These are phyloP conservation scores for Cadophora sp. DNA, from an alignment of 2,329 filamentous ascomycete genomes.

Conservation along the genomic window DNA sequence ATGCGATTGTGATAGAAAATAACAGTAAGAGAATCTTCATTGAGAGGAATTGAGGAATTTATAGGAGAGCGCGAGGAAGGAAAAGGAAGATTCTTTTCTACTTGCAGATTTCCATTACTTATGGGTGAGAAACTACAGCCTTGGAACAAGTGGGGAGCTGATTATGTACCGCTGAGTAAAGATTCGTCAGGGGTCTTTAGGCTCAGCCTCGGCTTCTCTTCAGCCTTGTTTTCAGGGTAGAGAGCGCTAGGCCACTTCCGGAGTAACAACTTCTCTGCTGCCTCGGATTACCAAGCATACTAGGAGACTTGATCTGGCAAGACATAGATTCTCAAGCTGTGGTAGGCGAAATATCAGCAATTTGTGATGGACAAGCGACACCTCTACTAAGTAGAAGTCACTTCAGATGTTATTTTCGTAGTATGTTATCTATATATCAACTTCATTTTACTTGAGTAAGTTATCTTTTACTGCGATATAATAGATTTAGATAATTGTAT, in stretches of 20 bases:
- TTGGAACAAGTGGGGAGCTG: constrained; percentile 19
- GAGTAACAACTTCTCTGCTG: not conserved
- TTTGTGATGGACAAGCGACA: too few species aligned
- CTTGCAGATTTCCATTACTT: constrained; percentile 10
- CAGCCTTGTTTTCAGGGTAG: not conserved
- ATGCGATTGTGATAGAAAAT: constrained; percentile 39
- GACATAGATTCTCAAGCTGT: too few species aligned
- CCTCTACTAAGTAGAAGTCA: too few species aligned
- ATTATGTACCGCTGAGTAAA: constrained; percentile 32
- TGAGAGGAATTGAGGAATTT: constrained; percentile 28
- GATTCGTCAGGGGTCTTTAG: constrained; percentile 18
- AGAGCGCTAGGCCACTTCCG: not conserved
- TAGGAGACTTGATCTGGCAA: not conserved
- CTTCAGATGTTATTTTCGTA: too few species aligned
- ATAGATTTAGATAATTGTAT: too few species aligned
- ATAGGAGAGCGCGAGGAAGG: constrained; percentile 31
- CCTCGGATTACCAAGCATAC: not conserved
- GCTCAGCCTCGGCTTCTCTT: constrained; percentile 15
- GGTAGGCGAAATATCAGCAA: too few species aligned
- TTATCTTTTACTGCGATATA: too few species aligned
- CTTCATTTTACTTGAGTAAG: too few species aligned
- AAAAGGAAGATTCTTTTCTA: constrained; percentile 32
- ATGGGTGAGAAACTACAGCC: constrained; percentile 19
- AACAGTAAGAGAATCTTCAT: constrained; percentile 41
- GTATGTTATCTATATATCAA: too few species aligned